A percentile compares a stretch with the other conserved stretches of the same genome.
These are phyloP conservation scores for Pseudogymnoascus sp. DNA, from an alignment of 2,329 filamentous ascomycete species.

Conservation along the genomic window DNA sequence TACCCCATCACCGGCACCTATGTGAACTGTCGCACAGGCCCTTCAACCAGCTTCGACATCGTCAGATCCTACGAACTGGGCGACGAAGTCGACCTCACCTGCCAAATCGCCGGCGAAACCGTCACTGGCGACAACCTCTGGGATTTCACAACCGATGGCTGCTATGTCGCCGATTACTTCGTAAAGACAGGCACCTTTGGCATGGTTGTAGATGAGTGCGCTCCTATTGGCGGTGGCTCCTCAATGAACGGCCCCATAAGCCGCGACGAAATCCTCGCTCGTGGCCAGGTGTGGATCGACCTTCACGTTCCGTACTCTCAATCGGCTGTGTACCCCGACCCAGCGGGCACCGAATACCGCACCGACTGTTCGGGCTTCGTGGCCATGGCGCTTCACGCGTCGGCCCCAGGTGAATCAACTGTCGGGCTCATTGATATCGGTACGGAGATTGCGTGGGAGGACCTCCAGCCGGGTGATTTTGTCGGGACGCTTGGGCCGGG, in stretches of 20 bases:
- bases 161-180: slow-evolving; percentile 15
- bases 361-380: slow-evolving; percentile 7
- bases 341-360: background rate
- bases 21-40: slow-evolving; percentile 11
- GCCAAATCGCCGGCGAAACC: slow-evolving; percentile 11
- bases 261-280: slow-evolving; percentile 4
- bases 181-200: slow-evolving; percentile 12
- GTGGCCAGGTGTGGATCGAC: slow-evolving; percentile 3
- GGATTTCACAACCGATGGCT: slow-evolving; percentile 14
- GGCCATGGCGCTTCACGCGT: background rate
- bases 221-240: background rate
- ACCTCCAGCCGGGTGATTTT: slow-evolving; percentile 1
- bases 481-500: background rate
- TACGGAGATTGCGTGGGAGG: background rate
- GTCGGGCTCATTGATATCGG: background rate
- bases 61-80: slow-evolving; percentile 11
- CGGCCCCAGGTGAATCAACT: background rate
- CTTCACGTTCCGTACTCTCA: background rate
- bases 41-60: slow-evolving; percentile 7
- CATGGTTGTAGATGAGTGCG: slow-evolving; percentile 4
- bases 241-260: background rate
- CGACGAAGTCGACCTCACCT: slow-evolving; percentile 13
- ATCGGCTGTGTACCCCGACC: background rate
- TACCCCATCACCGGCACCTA: slow-evolving; percentile 6
- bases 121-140: slow-evolving; percentile 13